These are phyloP conservation scores for Psilocybe sp. DNA, from an alignment of 768 basidiomycete species.

Conservation along the genomic window DNA sequence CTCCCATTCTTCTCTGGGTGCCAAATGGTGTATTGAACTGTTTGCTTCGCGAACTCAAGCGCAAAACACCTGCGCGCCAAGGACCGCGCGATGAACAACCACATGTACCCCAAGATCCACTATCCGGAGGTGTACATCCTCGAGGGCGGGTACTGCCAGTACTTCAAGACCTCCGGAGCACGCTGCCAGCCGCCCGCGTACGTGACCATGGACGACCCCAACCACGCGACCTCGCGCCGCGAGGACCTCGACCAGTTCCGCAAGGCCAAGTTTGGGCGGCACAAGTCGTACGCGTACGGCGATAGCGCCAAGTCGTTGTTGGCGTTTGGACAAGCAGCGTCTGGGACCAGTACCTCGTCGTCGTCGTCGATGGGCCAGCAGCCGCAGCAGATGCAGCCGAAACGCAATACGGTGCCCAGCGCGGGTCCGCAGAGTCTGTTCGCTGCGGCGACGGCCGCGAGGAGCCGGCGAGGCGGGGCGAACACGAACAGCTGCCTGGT, in stretches of 20 bases:
- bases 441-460: conserved; percentile 67
- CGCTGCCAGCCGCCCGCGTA: conserved; percentile 84
- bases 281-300: conserved; percentile 92
- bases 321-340: conserved; percentile 12
- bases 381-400: conserved; percentile 43
- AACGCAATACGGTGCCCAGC: conserved; percentile 65
- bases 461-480: conserved; percentile 52
- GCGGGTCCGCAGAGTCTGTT: conserved; percentile 50
- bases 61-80: conserved; percentile 91
- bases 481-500: conserved; percentile 32
- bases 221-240: conserved; percentile 72
- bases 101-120: conserved; percentile 86
- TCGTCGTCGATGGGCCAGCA: conserved; percentile 21
- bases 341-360: background rate
- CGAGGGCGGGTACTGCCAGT: conserved; percentile 92
- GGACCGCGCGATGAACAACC: conserved; percentile 87
- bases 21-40: background rate
- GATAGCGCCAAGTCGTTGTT: conserved; percentile 51
- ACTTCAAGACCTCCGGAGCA: conserved; percentile 63
- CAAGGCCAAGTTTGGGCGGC: conserved; percentile 81
- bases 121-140: conserved; percentile 97
- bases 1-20: background rate
- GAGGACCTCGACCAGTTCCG: conserved; percentile 93
- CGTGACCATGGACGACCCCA: conserved; percentile 93
- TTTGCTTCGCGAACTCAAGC: conserved; percentile 34